Base-by-base conservation (phyloP, 2,329 filamentous ascomycete genomes). In the Mycogone perniciosa region DNA sequence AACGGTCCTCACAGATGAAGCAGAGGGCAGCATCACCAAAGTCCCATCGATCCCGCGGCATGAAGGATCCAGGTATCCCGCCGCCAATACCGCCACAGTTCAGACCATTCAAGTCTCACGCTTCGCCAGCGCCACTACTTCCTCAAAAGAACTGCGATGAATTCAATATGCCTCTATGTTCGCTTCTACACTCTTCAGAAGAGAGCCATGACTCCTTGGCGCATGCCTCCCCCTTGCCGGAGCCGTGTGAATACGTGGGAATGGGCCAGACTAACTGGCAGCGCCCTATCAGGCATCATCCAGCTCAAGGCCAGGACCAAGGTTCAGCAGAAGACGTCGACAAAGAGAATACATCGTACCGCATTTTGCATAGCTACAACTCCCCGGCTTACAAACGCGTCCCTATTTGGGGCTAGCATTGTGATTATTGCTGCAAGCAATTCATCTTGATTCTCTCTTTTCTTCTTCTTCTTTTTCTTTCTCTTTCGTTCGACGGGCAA, bases 301-400 rank as follows among this genome's bases (percentile, higher is more conserved):
- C 56, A n/a, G 57, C 59, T n/a, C 72, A 74, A 48, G 48, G 60
- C 46, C 66, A 70, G 37, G 75, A 71, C 54, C 58, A 64, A 38
- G 67, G 65, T 34, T 62, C 62, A 13, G 51, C 61, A 43, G 60
- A 54, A 11, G 27, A 60, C 31, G 10, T 49, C 34, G 55, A 51
- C 31, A n/a, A 35, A 7, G 29, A 49, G 6, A 43, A 41, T 10
- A 48, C 49, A 10, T 76, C 74, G 7, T 81, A 76, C 53, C 74
- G 77, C 1, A 68, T 81, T 8, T 65, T 81, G 7, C 79, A 81
- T 63, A 81, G 77, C 63, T 80, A 81, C 57, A 79, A 80, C 59
- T 79, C 78, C 4, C 77, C 78, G 5, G 76, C 78, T 5, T 81
- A 82, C 57, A 71, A 71, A 30, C 71, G 75, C 34, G 72, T 68